Evolutionary conservation across 345 rosid genomes (phyloP), one percentile per base, ranked within the genome.

Genomic region (Carallia brachiata): DNA sequence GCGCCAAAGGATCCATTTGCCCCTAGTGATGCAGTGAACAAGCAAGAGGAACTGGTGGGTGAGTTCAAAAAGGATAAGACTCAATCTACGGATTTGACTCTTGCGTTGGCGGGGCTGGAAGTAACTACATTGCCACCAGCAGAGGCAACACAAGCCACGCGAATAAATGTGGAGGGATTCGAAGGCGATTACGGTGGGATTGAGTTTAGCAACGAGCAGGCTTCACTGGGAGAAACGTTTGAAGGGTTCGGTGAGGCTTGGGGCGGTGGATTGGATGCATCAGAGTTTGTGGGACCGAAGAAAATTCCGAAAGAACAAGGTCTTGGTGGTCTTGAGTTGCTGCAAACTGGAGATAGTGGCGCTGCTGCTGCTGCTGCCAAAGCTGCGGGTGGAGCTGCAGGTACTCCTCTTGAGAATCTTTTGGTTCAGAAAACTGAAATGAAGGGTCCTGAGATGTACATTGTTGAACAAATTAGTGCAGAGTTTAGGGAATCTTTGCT

Each of bases 191-290:
- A 95, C 37, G 97, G 99, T 67, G 99, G 99, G 50, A 92, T 95
- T 68, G 97, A 89, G 81, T 95, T 95, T 63, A 89, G 87, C 39
- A 85, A 79, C 27, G 99, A 95, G 64, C 91, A 92, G 79, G 86
- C 97, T 74, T 85, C 99, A 4, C 70, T 95, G 72, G 97, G 90
- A 47, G 99, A 95, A 63, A 90, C 97, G 52, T 95, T 95, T 72
- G 97, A 90, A 77, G 83, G 90, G 58, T 87, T 95, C 73, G 75
- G 84, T 70, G 96, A 90, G 63, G 99, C 99, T 30, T 92, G 96
- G 93, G 99, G 99, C 70, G 99, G 97, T 52, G 99, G 97, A 52
- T 84, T 95, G 83, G 97, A 95, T 82, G 91, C 97, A 1, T 95
- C 99, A 0, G 97, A 95, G 82, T 92, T 87, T 56, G 83, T 95